Base-by-base conservation (phyloP, 2,329 filamentous ascomycete genomes). In the Intubia oerlemansii region DNA sequence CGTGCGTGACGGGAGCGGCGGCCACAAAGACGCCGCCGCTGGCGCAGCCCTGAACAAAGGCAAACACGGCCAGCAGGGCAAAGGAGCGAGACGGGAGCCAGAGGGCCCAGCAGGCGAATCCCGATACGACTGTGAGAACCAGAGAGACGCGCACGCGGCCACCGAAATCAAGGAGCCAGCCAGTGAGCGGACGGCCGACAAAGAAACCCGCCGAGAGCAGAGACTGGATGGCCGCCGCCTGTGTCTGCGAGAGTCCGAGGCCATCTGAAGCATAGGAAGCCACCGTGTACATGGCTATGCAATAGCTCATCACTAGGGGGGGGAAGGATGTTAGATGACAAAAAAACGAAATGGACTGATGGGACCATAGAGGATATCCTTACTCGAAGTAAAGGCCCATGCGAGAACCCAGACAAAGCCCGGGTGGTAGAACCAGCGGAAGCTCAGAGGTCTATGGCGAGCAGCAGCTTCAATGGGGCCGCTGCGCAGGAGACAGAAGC, bases 11-110 rank as follows among this genome's bases (percentile, higher is more conserved):
- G 1, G 32, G 32, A 4, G 32, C 25, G 4, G 32, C 32, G 7
- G 28, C 29, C 6, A 52, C 48, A 52, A 58, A 65, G 3, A 67
- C 44, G 0, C 58, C 59, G 9, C 63, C 63, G 32, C 67, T 62
- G 3, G 56, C 50, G 24, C 56, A 52, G n/a, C 63, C 63, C 10
- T 61, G 44, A 2, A 67, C 50, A 8, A 62, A 17, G 5, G 32
- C 20, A 24, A 34, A 34, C 2, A 31, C 28, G n/a, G 34, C 22
- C 25, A 30, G 17, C 25, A 27, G 23, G 28, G 32, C 29, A 28
- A 34, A 31, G 3, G 28, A 31, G 3, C 32, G 32, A 5, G 32
- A 25, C 2, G 32, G 32, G 14, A 34, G 17, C 32, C 32, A 34
- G 5, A 34, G 16, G 10, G 32, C 32, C 28, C 28, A 31, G 17